A percentile compares a stretch with the other conserved stretches of the same genome.
Evolutionary conservation across 2,329 filamentous ascomycete genomes (phyloP).

Genomic region (Trichoderma gracile): DNA sequence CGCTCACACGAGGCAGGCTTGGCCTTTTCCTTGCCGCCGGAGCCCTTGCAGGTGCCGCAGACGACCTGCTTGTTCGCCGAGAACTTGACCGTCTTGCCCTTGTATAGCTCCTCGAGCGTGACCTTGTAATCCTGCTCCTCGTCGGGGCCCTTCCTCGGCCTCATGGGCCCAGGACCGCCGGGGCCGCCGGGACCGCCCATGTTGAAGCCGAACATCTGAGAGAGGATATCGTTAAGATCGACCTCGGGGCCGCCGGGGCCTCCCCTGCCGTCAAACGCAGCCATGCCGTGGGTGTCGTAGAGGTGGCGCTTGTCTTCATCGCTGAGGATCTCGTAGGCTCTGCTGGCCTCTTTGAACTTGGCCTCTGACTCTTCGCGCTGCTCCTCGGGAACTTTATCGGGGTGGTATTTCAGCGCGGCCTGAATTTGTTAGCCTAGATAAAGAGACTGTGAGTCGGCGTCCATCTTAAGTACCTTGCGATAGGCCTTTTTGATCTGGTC

Average conservation of each 20-base stretch:
- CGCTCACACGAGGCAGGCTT: constrained; percentile 80
- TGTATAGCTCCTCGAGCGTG: constrained; percentile 91
- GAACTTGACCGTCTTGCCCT: constrained; percentile 97
- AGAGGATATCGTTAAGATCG: constrained; percentile 89
- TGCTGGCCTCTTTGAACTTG: constrained; percentile 88
- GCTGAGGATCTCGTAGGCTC: constrained; percentile 96
- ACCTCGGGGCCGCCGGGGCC: constrained; percentile 64
- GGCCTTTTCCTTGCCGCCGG: constrained; percentile 87
- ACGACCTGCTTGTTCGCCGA: constrained; percentile 91
- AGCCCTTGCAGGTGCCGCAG: constrained; percentile 83
- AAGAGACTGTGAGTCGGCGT: constrained; percentile 24
- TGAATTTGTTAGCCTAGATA: constrained; percentile 40
- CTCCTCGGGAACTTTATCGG: constrained; percentile 90
- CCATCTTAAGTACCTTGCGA: constrained; percentile 69
- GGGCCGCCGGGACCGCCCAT: constrained; percentile 58
- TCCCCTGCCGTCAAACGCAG: constrained; percentile 81
- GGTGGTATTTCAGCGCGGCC: constrained; percentile 86
- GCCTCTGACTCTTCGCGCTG: constrained; percentile 82
- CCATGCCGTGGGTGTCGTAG: constrained; percentile 95
- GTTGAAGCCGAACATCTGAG: constrained; percentile 86
- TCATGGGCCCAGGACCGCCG: constrained; percentile 50
- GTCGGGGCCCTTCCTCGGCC: constrained; percentile 71
- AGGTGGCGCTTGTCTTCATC: constrained; percentile 91
- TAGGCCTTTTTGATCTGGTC: constrained; percentile 94
- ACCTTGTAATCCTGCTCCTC: constrained; percentile 93